A percentile compares a stretch with the other conserved stretches of the same genome.
These are phyloP conservation scores for Pleurotus cornucopiae DNA, from an alignment of 768 basidiomycete species.

Conservation along the genomic window DNA sequence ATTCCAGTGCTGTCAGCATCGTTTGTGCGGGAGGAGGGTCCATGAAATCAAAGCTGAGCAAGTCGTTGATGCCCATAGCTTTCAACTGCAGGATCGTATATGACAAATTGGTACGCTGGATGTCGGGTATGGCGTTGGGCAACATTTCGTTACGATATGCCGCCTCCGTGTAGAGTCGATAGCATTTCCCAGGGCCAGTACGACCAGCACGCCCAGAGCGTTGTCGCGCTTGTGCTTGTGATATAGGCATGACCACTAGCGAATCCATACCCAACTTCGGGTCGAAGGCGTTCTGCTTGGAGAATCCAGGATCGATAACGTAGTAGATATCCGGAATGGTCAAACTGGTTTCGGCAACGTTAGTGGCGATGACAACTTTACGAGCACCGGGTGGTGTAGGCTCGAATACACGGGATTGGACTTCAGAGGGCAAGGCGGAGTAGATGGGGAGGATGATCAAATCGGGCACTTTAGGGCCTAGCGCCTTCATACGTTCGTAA, in stretches of 20 bases:
- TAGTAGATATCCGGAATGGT: constrained; percentile 99
- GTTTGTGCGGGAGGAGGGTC: constrained; percentile 97
- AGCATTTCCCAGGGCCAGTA: constrained; percentile 97
- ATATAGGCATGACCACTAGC: constrained; percentile 96
- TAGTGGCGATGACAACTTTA: constrained; percentile 99
- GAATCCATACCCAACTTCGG: constrained; percentile 98
- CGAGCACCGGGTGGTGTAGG: constrained; percentile 97
- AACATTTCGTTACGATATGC: constrained; percentile 99
- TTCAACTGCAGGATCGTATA: constrained; percentile 93
- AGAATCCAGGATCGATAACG: constrained; percentile 97
- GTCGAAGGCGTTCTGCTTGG: constrained; percentile 98
- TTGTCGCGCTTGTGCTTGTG: constrained; percentile 96
- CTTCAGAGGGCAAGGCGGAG: constrained; percentile 95
- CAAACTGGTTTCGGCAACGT: constrained; percentile 97
- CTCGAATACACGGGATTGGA: constrained; percentile 97
- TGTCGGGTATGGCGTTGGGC: constrained; percentile 95
- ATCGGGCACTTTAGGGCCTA: constrained; percentile 98
- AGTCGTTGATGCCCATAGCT: constrained; percentile 98
- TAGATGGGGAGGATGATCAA: constrained; percentile 97
- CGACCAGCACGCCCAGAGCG: constrained; percentile 95
- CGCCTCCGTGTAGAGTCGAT: constrained; percentile 95
- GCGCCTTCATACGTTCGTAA: constrained; percentile 97
- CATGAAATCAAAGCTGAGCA: constrained; percentile 99
- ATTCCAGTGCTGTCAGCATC: constrained; percentile 93
- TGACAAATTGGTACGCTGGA: constrained; percentile 91